Conservation (phyloP, 73 alveolate species). For the Uronychia binucleata region DNA sequence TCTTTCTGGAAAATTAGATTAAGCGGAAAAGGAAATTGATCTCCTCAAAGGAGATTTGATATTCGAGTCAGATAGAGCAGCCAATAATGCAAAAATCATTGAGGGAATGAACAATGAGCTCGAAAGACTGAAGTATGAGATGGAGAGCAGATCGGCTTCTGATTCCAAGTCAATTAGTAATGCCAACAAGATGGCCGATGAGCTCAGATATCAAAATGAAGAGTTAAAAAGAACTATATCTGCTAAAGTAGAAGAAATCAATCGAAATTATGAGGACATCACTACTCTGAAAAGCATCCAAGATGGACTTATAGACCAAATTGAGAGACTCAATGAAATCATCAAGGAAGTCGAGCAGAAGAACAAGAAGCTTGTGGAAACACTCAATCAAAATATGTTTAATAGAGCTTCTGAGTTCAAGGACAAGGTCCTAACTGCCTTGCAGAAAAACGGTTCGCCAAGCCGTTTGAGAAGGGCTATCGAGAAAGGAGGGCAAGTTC, state of each 20-base stretch:
- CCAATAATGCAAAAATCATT: background rate
- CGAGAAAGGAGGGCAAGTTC: background rate
- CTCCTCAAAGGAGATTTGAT: background rate
- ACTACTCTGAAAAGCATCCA: background rate
- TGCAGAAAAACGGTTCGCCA: background rate
- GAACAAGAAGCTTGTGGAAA: background rate
- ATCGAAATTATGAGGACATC: background rate
- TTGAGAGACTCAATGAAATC: background rate
- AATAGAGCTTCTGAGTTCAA: background rate
- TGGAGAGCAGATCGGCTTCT: background rate
- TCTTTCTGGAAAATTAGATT: background rate
- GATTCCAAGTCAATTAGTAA: background rate
- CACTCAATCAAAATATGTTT: background rate
- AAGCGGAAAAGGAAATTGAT: background rate
- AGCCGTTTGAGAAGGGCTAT: background rate
- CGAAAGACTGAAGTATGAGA: background rate
- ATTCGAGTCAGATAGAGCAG: background rate
- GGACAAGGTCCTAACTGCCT: background rate
- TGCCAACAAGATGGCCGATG: background rate
- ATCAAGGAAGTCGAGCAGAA: background rate
- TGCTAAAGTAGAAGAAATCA: background rate
- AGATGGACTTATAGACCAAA: background rate
- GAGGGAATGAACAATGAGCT: background rate
- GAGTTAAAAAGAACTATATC: background rate
- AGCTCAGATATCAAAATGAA: background rate